phyloP scores from a whole-genome alignment of 495 filamentous ascomycete species.

The Xylaria telfairii region DNA sequence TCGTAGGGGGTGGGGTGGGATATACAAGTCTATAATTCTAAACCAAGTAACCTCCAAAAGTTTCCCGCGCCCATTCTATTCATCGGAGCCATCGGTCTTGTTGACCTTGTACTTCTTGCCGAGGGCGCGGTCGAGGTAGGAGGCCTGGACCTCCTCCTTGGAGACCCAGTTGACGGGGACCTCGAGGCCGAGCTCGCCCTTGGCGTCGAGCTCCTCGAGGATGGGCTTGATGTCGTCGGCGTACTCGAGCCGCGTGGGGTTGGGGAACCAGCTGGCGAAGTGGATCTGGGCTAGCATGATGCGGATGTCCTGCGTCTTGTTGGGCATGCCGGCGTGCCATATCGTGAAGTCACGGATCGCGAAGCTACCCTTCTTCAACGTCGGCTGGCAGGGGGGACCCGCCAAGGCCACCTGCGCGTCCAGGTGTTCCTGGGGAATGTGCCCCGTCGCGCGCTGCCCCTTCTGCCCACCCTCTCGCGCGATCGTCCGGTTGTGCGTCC shows the following conservation, averaged over 20 bases:
- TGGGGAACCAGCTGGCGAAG: conserved; percentile 57
- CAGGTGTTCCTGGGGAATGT: conserved; percentile 52
- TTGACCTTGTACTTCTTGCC: conserved; percentile 59
- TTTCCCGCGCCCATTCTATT: conserved; percentile 2
- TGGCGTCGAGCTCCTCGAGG: conserved; percentile 40
- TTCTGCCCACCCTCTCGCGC: conserved; percentile 47
- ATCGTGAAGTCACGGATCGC: conserved; percentile 63
- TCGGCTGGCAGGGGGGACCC: conserved; percentile 55
- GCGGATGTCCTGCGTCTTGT: conserved; percentile 52
- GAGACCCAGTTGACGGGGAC: conserved; percentile 52
- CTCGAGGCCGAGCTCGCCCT: conserved; percentile 43
- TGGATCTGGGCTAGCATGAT: conserved; percentile 66
- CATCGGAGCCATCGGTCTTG: conserved; percentile 33
- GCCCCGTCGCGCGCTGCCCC: conserved; percentile 57
- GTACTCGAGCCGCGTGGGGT: conserved; percentile 59
- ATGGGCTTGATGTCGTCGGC: conserved; percentile 50
- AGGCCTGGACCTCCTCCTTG: conserved; percentile 39
- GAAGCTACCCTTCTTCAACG: conserved; percentile 58
- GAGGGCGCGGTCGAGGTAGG: conserved; percentile 53
- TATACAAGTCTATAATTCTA: conserved; percentile 7
- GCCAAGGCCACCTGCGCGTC: conserved; percentile 44
- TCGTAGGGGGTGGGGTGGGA: neutral
- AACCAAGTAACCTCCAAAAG: neutral
- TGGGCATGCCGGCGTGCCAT: conserved; percentile 69
- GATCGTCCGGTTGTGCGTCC: conserved; percentile 52